Percentiles rank a stretch among this genome's conserved stretches.
These are phyloP conservation scores for Lagerstroemia speciosa DNA, from an alignment of 345 rosid genomes.

Conservation along the genomic window DNA sequence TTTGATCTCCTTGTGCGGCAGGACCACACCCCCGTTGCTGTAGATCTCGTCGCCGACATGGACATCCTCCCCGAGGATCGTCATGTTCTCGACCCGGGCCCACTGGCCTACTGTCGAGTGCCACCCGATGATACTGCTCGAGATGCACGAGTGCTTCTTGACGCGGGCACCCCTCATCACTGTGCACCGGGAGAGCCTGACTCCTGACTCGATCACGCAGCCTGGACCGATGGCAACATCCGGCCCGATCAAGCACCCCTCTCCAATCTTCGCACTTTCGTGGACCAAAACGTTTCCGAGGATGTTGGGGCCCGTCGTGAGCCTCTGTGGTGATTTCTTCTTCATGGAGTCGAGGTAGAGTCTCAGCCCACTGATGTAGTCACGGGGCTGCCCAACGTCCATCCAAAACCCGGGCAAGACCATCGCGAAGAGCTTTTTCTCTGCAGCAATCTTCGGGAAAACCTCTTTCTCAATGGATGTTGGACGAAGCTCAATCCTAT, in stretches of 20 bases:
- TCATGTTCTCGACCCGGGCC: slow-evolving; percentile 98
- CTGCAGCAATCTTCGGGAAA: slow-evolving; percentile 90
- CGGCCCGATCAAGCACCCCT: slow-evolving; percentile 93
- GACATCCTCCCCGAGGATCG: slow-evolving; percentile 94
- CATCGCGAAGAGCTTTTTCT: slow-evolving; percentile 73
- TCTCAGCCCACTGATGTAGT: slow-evolving; percentile 85
- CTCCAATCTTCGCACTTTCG: slow-evolving; percentile 85
- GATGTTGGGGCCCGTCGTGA: slow-evolving; percentile 54
- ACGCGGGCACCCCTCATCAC: slow-evolving; percentile 93
- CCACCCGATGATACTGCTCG: slow-evolving; percentile 96
- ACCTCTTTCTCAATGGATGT: slow-evolving; percentile 96
- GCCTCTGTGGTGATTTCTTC: slow-evolving; percentile 54
- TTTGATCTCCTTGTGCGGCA: slow-evolving; percentile 96
- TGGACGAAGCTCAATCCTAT: slow-evolving; percentile 81
- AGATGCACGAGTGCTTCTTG: slow-evolving; percentile 92
- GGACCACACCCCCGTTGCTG: slow-evolving; percentile 94
- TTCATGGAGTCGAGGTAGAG: slow-evolving; percentile 89
- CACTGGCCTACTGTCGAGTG: slow-evolving; percentile 94
- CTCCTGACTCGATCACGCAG: slow-evolving; percentile 87
- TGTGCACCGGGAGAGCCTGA: slow-evolving; percentile 90
- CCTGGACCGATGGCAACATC: slow-evolving; percentile 97
- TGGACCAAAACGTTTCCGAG: slow-evolving; percentile 85
- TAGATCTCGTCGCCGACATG: slow-evolving; percentile 90
- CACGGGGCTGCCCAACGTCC: slow-evolving; percentile 99
- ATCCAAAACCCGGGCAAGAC: slow-evolving; percentile 98